A percentile compares a stretch with the other conserved stretches of the same genome.
phyloP scores from a whole-genome alignment of 805 yeast genomes.

The Schwanniomyces polymorphus region DNA sequence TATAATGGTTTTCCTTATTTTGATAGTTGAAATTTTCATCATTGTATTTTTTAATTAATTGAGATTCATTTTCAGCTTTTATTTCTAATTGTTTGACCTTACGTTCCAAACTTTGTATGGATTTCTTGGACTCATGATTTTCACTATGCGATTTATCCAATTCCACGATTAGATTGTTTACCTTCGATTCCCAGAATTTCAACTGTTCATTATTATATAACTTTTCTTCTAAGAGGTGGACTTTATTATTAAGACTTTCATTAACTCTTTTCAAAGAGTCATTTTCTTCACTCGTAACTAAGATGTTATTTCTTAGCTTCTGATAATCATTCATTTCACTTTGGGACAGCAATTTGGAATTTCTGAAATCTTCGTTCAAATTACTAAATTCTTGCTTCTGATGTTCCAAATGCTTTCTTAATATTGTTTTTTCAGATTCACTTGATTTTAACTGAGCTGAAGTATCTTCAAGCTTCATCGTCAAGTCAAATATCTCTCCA shows the following conservation, averaged over 20 bases:
- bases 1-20: constrained; percentile 44
- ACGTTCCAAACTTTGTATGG: constrained; percentile 50
- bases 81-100: constrained; percentile 53
- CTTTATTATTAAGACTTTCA: constrained; percentile 46
- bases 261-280: constrained; percentile 60
- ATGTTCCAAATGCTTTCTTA: constrained; percentile 34
- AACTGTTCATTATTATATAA: constrained; percentile 52
- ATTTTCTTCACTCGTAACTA: constrained; percentile 65
- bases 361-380: constrained; percentile 33
- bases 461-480: constrained; percentile 25
- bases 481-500: constrained; percentile 25
- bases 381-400: constrained; percentile 33
- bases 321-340: constrained; percentile 36
- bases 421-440: constrained; percentile 25
- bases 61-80: constrained; percentile 50
- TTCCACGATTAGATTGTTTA: constrained; percentile 51
- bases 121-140: constrained; percentile 54
- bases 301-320: constrained; percentile 46
- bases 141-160: constrained; percentile 47
- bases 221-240: constrained; percentile 47
- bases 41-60: constrained; percentile 51
- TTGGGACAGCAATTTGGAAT: constrained; percentile 24
- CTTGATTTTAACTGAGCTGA: constrained; percentile 21
- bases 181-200: constrained; percentile 60
- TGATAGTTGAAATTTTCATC: constrained; percentile 61